These are phyloP conservation scores for Arthrobotrys megalospora DNA, from an alignment of 2,329 filamentous ascomycete genomes.

Conservation along the genomic window DNA sequence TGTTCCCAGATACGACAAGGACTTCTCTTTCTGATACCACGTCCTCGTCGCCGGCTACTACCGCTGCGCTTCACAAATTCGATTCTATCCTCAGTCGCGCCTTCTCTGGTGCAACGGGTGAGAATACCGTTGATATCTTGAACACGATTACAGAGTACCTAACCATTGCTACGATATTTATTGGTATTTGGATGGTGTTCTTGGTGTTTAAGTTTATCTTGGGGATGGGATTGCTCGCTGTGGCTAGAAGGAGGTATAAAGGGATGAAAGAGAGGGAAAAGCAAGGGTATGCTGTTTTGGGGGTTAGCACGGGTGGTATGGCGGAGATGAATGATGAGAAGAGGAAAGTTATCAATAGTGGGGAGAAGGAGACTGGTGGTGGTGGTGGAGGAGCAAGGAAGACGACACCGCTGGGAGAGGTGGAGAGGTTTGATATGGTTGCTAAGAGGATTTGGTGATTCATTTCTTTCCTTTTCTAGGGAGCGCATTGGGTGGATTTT, in stretches of 20 bases:
- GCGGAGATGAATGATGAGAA: conserved; percentile 92
- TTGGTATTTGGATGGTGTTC: conserved; percentile 86
- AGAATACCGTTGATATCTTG: conserved; percentile 71
- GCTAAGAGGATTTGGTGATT: conserved; percentile 93
- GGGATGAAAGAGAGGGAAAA: conserved; percentile 79
- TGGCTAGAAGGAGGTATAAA: conserved; percentile 82
- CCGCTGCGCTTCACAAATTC: conserved; percentile 83
- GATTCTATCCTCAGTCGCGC: conserved; percentile 83
- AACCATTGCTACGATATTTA: conserved; percentile 73
- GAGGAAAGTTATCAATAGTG: conserved; percentile 86
- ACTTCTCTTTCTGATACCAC: conserved; percentile 63
- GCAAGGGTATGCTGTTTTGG: conserved; percentile 77
- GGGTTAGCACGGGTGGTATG: conserved; percentile 85
- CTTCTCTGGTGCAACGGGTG: conserved; percentile 75
- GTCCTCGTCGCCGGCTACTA: conserved; percentile 81
- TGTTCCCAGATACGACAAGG: conserved; percentile 74
- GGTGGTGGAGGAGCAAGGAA: conserved; percentile 73
- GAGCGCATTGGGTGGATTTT: conserved; percentile 30
- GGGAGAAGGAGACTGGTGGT: conserved; percentile 76
- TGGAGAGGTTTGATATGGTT: conserved; percentile 87
- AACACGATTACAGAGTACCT: conserved; percentile 55
- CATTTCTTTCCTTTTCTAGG: not conserved
- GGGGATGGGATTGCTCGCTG: conserved; percentile 87
- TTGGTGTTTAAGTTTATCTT: conserved; percentile 87
- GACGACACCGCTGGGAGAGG: conserved; percentile 73